Percentiles rank a stretch among this genome's conserved stretches.
phyloP scores from a whole-genome alignment of 768 basidiomycete species.

The Boletus rubroflammeus region DNA sequence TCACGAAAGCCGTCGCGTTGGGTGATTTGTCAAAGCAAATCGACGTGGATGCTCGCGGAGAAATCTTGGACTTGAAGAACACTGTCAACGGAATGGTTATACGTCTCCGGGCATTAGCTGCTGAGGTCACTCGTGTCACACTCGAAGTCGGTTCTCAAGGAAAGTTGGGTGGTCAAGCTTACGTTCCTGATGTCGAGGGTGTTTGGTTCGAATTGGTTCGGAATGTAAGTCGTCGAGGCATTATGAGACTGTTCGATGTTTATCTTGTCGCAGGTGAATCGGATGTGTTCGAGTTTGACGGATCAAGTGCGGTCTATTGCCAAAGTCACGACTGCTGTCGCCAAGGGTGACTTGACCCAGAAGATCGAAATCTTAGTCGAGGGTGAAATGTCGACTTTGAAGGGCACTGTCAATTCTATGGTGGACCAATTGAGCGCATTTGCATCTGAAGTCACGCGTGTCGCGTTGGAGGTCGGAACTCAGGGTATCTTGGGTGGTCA shows the following conservation, averaged over 20 bases:
- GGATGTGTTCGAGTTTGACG: constrained; percentile 78
- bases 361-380: constrained; percentile 91
- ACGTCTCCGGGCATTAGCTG: constrained; percentile 60
- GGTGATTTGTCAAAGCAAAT: constrained; percentile 90
- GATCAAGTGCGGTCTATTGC: constrained; percentile 83
- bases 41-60: constrained; percentile 86
- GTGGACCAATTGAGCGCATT: constrained; percentile 87
- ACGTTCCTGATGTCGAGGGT: constrained; percentile 88
- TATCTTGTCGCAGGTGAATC: constrained; percentile 51
- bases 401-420: constrained; percentile 90
- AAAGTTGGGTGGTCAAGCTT: constrained; percentile 83
- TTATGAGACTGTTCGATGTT: not conserved
- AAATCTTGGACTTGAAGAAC: constrained; percentile 79
- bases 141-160: constrained; percentile 86
- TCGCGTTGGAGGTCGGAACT: constrained; percentile 87
- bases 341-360: constrained; percentile 85
- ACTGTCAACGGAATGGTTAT: constrained; percentile 54
- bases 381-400: constrained; percentile 83
- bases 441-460: constrained; percentile 76
- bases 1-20: constrained; percentile 75
- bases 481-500: constrained; percentile 90
- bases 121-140: constrained; percentile 82
- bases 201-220: constrained; percentile 82
- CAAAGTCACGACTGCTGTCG: constrained; percentile 84
- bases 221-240: constrained; percentile 45